Evolutionary conservation across 139 green algal species (phyloP), one percentile per base, ranked within the genome.

Genomic region (Chlorella sp.): DNA sequence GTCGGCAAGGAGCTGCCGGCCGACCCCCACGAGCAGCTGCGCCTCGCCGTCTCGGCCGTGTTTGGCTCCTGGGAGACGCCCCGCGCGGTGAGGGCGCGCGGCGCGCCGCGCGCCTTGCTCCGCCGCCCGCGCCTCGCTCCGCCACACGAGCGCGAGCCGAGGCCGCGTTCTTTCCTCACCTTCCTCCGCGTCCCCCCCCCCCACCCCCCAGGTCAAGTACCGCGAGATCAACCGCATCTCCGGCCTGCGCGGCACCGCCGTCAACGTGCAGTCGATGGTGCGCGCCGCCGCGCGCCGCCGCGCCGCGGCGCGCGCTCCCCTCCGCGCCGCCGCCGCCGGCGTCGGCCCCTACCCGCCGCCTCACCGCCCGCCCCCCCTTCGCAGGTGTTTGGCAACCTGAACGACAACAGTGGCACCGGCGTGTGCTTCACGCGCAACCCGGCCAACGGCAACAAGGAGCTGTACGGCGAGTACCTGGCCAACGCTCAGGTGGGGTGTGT

Each of bases 241-340:
- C 3, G 92, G 91, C 29, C 86, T 97, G 35, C 82, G 85, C 75
- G 93, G 93, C 71, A 97, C 93, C 8, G 93, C 93, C 14, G 93
- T 97, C 45, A 97, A 94, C 74, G 83, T 97, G 36, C 91, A 97
- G 80, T 79, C 89, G 74, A 97, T 97, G 93, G n/a, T n/a, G n/a
- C n/a, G n/a, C n/a, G n/a, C n/a, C n/a, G n/a, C n/a, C n/a, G n/a
- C n/a, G n/a, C n/a, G n/a, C n/a, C n/a, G n/a, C n/a, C n/a, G n/a
- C n/a, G n/a, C n/a, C n/a, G n/a, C n/a, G n/a, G n/a, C n/a, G n/a
- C n/a, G n/a, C n/a, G n/a, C n/a, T n/a, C n/a, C n/a, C n/a, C n/a
- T n/a, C n/a, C n/a, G n/a, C n/a, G n/a, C n/a, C n/a, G n/a, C n/a
- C n/a, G n/a, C n/a, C n/a, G n/a, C n/a, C n/a, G n/a, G n/a, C n/a